Base-by-base conservation (phyloP, 345 rosid species). In the Rhizophora apiculata region DNA sequence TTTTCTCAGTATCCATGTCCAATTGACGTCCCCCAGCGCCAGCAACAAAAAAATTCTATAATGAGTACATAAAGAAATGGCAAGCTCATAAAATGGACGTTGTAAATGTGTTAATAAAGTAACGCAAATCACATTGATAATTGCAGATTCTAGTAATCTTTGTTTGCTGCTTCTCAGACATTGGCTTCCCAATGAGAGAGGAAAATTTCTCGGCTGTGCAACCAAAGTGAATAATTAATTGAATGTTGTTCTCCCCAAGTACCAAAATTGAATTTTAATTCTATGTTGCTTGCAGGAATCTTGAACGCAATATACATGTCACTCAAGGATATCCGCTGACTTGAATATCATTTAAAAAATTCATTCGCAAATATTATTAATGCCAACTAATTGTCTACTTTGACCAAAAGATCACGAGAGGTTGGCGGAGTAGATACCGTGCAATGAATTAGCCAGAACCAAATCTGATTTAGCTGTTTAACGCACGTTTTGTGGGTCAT, bases 401-500 rank as follows among this genome's bases (percentile, higher is more conserved):
- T 68, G 61, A 46, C 32, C 3, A 34, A 60, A 66, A 78, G 72
- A 78, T 72, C 11, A 19, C 21, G 70, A 75, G 64, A 72, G 60
- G 58, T 71, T 34, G 77, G 56, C 62, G 77, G 56, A 65, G 61
- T 29, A 67, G 74, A 76, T 71, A 39, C 22, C 21, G 55, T 65
- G 22, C 64, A 53, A 67, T 34, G 63, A 56, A 67, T 46, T 71
- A 36, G 63, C 27, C 8, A 65, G 83, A 76, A 79, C 79, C 75
- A 85, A 87, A 83, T 85, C 83, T 72, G 74, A 74, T 82, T 74
- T 85, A 83, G 89, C 87, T 85, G 55, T 79, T 84, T 54, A 64
- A 77, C 75, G 74, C 85, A 79, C 77, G 85, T 81, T 80, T 77
- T 84, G 84, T 84, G 85, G 88, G 84, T 73, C 88, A 79, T 78